phyloP scores from a whole-genome alignment of 2,329 filamentous ascomycete species.

The Fusarium sp. region DNA sequence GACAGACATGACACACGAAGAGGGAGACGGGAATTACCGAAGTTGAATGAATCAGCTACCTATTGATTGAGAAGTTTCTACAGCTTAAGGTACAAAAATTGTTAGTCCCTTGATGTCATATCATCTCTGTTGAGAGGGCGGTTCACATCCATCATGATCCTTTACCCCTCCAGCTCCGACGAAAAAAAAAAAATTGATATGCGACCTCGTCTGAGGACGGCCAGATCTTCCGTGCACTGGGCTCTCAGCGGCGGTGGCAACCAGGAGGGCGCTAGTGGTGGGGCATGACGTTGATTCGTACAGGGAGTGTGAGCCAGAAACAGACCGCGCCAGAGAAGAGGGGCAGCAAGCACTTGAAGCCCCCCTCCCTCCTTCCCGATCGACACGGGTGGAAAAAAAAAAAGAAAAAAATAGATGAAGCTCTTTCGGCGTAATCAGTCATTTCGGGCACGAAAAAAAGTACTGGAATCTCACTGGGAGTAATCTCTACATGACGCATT shows the following conservation, averaged over 20 bases:
- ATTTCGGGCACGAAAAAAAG: constrained; percentile 6
- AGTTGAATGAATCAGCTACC: neutral
- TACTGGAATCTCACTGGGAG: neutral
- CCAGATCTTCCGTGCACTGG: constrained; percentile 42
- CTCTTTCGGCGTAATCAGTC: neutral
- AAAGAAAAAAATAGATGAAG: neutral
- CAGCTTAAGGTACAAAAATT: neutral
- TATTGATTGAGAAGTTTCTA: neutral
- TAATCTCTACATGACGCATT: constrained; percentile 5
- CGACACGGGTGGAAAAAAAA: constrained; percentile 6
- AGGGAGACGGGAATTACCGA: constrained; percentile 21
- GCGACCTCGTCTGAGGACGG: constrained; percentile 35
- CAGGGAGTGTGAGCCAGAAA: constrained; percentile 40
- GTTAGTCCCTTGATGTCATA: constrained; percentile 12
- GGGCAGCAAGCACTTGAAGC: constrained; percentile 38
- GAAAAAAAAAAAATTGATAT: constrained; percentile 26
- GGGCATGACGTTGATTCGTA: constrained; percentile 50
- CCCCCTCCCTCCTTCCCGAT: constrained; percentile 38
- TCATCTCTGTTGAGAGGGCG: constrained; percentile 1
- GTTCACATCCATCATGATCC: neutral
- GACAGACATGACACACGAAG: constrained; percentile 16
- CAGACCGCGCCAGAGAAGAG: constrained; percentile 40
- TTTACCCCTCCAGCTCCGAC: constrained; percentile 29
- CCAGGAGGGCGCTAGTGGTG: constrained; percentile 38
- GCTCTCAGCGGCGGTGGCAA: constrained; percentile 44